These are phyloP conservation scores for Taphrina confusa DNA, from an alignment of 1,139 yeast species.

Conservation along the genomic window DNA sequence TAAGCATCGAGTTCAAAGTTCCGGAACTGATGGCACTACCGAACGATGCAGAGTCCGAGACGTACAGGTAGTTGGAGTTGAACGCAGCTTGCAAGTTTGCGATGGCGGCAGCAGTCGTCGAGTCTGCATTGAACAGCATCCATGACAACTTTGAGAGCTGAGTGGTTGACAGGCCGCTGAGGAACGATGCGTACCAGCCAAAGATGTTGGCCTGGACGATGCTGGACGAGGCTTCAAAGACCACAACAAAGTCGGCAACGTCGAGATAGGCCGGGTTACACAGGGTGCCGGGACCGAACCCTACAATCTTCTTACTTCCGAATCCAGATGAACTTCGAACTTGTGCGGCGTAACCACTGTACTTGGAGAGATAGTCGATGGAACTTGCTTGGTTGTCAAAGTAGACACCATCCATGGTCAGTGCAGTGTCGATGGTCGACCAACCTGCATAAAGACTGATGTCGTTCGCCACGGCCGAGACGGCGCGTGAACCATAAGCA, in stretches of 20 bases:
- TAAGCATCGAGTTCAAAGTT: too few species aligned
- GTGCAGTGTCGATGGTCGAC: neutral
- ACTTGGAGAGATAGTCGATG: neutral
- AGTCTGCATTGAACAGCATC: neutral
- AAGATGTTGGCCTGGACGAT: neutral
- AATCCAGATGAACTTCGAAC: neutral
- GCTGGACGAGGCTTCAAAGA: neutral
- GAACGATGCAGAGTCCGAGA: neutral
- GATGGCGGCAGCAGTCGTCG: neutral
- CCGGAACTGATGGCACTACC: neutral
- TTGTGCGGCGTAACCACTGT: neutral
- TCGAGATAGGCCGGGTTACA: slow-evolving; percentile 29
- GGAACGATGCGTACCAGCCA: neutral
- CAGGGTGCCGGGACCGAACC: slow-evolving; percentile 4
- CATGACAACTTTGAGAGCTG: neutral
- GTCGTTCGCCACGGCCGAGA: neutral
- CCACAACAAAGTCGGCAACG: neutral
- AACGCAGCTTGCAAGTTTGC: neutral
- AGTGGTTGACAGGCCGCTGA: neutral
- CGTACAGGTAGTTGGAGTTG: neutral
- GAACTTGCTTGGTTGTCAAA: neutral
- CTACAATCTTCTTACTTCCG: neutral
- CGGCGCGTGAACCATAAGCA: neutral
- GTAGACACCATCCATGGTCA: neutral
- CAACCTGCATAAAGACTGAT: neutral